Evolutionary conservation across 345 rosid species (phyloP).

Genomic region (Leavenworthia alabamica): DNA sequence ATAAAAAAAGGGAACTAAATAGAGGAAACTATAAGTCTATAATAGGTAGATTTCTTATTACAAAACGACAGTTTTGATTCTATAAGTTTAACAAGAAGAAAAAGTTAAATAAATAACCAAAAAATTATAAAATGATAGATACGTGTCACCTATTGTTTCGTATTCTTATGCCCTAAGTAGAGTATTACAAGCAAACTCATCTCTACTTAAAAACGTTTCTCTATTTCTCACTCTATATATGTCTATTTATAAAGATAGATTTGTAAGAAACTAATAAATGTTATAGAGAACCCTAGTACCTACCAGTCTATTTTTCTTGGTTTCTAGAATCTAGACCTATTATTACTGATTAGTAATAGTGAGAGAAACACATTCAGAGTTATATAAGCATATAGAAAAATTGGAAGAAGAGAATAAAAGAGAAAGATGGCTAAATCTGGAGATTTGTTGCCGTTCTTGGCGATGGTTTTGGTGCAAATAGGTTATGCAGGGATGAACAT

Average conservation of each 20-base stretch:
- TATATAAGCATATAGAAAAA: background rate
- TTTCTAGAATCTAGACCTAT: slow-evolving; percentile 20
- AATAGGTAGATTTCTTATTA: too few species aligned
- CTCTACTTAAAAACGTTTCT: slow-evolving; percentile 30
- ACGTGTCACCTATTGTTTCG: slow-evolving; percentile 26
- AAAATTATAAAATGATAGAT: slow-evolving; percentile 20
- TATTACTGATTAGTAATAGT: slow-evolving; percentile 4
- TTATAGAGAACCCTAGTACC: slow-evolving; percentile 5
- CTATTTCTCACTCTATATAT: background rate
- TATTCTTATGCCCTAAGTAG: slow-evolving; percentile 30
- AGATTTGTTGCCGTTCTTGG: slow-evolving; percentile 56
- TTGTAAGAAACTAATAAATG: slow-evolving; percentile 7
- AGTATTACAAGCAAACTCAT: slow-evolving; percentile 34
- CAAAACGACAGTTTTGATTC: slow-evolving; percentile 1
- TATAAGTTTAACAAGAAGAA: slow-evolving; percentile 1
- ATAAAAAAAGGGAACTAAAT: slow-evolving; percentile 21
- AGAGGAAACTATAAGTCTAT: background rate
- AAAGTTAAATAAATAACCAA: slow-evolving; percentile 19
- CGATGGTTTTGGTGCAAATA: slow-evolving; percentile 66
- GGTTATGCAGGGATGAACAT: slow-evolving; percentile 89
- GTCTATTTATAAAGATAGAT: background rate
- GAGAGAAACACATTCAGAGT: background rate
- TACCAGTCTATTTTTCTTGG: slow-evolving; percentile 1
- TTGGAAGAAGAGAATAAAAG: slow-evolving; percentile 18
- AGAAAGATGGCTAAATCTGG: slow-evolving; percentile 25